Base-by-base conservation (phyloP, 1,139 yeast genomes). In the Suhomyces terraborum region DNA sequence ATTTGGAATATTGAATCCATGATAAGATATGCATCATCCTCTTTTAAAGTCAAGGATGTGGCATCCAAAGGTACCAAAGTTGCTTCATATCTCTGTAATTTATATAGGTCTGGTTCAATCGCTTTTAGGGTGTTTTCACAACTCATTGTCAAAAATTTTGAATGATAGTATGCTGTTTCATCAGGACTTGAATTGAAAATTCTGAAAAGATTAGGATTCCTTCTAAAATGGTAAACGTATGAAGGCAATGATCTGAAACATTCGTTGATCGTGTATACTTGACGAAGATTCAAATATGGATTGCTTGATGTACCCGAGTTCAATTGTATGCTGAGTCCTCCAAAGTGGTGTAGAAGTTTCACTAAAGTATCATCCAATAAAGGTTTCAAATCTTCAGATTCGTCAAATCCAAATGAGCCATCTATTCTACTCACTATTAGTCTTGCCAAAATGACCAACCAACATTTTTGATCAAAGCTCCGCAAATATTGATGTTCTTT, bases 101-200 rank as follows among this genome's bases (percentile, higher is more conserved):
- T 41, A 46, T 56, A 62, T 10, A 69, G 45, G 10, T 41, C 41
- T 0, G 77, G 76, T 31, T 55, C 52, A 17, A 71, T 64, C 18
- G 59, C 61, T 8, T 40, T 45, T 8, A 53, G 33, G 2, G 71
- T 58, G 6, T 41, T 37, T 1, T 49, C 44, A 6, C 46, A 38
- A 10, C 51, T 47, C 32, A 59, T 45, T 32, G 45, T 55, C 42
- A 55, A 41, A 41, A 66, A 68, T 59, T 64, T 57, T 21, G 59
- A 57, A 42, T 69, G 75, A 46, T 66, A 56, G 44, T 47, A 62
- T 2, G 75, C 70, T 5, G 73, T 69, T 51, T 71, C 76, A 43
- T 71, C 77, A 0, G 77, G 77, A 41, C 71, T 66, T 7, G 72
- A 64, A 48, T 71, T 71, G 53, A 71, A 70, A 2, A 67, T 60